Percentiles rank a stretch among this genome's conserved stretches.
phyloP scores from a whole-genome alignment of 176 grass and related monocot species.

The Alloteropsis semialata region DNA sequence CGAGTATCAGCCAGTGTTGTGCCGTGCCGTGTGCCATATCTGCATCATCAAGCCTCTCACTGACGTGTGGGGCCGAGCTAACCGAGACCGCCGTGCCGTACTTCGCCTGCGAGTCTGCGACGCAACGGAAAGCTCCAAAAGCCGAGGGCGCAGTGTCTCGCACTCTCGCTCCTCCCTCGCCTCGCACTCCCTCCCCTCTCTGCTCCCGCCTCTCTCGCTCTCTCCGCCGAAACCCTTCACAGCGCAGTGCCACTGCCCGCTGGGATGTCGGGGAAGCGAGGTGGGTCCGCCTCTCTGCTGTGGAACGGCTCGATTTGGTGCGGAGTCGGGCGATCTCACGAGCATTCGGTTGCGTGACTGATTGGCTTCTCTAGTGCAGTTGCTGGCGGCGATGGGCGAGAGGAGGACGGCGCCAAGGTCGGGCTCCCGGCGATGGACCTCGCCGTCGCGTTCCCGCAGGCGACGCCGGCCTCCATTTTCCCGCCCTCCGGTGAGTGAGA shows the following conservation, averaged over 20 bases:
- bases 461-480: constrained; percentile 56
- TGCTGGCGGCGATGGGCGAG: not conserved
- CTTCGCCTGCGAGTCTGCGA: not conserved
- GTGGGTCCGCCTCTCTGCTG: not conserved
- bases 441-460: constrained; percentile 57
- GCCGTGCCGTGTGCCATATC: not conserved
- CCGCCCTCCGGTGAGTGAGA: constrained; percentile 53
- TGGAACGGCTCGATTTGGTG: not conserved
- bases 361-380: not conserved
- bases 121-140: not conserved
- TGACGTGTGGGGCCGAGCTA: not conserved
- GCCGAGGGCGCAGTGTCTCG: not conserved
- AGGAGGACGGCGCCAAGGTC: constrained; percentile 23
- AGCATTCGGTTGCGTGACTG: not conserved
- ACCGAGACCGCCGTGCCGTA: not conserved
- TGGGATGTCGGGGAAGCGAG: constrained; percentile 27
- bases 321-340: not conserved
- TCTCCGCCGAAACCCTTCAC: not conserved
- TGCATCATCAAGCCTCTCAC: not conserved
- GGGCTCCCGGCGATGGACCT: constrained; percentile 40
- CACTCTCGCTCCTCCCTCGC: not conserved
- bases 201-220: not conserved
- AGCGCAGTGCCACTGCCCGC: not conserved
- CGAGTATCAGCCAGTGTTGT: too few relatives aligned
- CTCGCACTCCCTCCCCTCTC: not conserved